phyloP scores from a whole-genome alignment of 2,329 filamentous ascomycete genomes.

The Pezicula neosporulosa region DNA sequence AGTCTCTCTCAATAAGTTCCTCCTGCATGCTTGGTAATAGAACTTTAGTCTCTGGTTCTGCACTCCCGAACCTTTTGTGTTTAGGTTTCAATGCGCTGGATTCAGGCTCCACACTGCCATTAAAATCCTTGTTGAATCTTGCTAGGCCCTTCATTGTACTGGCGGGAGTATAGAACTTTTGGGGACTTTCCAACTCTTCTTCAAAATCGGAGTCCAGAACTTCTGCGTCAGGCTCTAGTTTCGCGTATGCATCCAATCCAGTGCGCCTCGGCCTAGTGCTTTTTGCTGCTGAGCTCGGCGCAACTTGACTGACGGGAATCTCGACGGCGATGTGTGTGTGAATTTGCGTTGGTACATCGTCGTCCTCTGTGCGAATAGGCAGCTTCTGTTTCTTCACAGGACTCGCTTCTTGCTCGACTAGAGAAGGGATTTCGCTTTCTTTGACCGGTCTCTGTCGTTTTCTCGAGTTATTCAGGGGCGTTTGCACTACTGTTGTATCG shows the following conservation, averaged over 20 bases:
- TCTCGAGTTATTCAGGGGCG: conserved; percentile 6
- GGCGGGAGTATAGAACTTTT: too few relatives aligned
- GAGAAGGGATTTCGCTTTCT: background rate
- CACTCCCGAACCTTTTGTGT: conserved; percentile 14
- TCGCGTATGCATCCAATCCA: background rate
- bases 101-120: background rate
- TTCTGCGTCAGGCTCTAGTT: background rate
- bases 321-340: conserved; percentile 19
- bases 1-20: conserved; percentile 1
- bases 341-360: conserved; percentile 4
- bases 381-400: conserved; percentile 21
- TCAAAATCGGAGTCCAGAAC: conserved; percentile 7
- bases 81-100: conserved; percentile 4
- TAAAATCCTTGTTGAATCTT: background rate
- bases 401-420: conserved; percentile 6
- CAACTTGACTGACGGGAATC: conserved; percentile 12
- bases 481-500: conserved; percentile 10
- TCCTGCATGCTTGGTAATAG: conserved; percentile 8
- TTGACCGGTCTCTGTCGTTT: conserved; percentile 5
- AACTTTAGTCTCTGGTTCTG: conserved; percentile 13
- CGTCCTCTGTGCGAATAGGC: conserved; percentile 17
- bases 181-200: conserved; percentile 2
- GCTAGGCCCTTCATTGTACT: too few relatives aligned
- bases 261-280: background rate
- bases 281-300: background rate